Base-by-base conservation (phyloP, 2,329 filamentous ascomycete species). In the Xylariaceae sp. region DNA sequence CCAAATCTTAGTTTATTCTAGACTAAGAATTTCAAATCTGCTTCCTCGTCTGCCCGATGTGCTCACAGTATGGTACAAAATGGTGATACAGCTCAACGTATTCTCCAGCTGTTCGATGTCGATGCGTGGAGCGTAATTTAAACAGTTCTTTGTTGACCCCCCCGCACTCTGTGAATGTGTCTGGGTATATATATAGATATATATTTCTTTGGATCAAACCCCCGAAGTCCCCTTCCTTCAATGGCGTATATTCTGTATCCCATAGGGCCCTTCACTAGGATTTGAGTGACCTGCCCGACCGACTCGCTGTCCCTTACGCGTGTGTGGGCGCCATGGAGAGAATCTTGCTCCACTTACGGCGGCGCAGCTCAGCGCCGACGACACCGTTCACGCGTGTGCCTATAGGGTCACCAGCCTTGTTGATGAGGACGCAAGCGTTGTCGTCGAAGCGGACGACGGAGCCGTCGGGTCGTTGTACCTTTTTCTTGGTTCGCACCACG, bases 281-380 rank as follows among this genome's bases (percentile, higher is more conserved):
- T n/a, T n/a, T n/a, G n/a, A n/a, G n/a, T n/a, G n/a, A n/a, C n/a
- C n/a, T n/a, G n/a, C n/a, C n/a, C n/a, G n/a, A n/a, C n/a, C n/a
- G n/a, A n/a, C n/a, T n/a, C n/a, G n/a, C n/a, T n/a, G n/a, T n/a
- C n/a, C n/a, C n/a, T 55, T 68, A 79, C 29, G 71, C 76, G 56
- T 80, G 74, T 68, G 77, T 75, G 17, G 93, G 91, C 41, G 93
- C 93, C 76, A 98, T 79, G 55, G 88, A 95, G 62, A 98, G 68
- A 58, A 98, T 97, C 79, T 97, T 98, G 58, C 89, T 95, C 93
- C 93, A 98, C 71, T 95, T 85, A 76, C 87, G 93, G 63, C 87
- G 81, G 63, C 87, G 83, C 65, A 98, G 68, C 72, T 98, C 93
- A 22, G 83, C 78, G 44, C 89, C 93, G 34, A 98, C 93, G 34